These are phyloP conservation scores for Coemansia sp. DNA, from an alignment of 192 early-diverging fungal genomes.

Conservation along the genomic window DNA sequence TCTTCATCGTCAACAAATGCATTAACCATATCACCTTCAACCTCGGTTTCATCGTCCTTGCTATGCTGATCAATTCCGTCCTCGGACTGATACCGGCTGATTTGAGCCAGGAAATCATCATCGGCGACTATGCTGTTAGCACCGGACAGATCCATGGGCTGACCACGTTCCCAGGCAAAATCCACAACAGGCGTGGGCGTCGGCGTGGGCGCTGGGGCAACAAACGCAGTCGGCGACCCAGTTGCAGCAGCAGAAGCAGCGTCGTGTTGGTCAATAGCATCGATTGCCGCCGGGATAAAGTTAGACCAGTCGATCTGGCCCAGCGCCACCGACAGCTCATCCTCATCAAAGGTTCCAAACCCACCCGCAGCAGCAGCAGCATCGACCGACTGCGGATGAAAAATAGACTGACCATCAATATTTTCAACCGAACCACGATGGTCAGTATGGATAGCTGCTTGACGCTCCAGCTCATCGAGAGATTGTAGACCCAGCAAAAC, in stretches of 20 bases:
- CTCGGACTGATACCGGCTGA: too few relatives aligned
- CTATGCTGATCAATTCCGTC: not conserved
- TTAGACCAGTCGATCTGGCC: constrained; percentile 44
- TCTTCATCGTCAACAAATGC: not conserved
- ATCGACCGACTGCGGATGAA: not conserved
- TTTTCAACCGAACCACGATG: not conserved
- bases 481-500: constrained; percentile 38
- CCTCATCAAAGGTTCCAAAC: constrained; percentile 34
- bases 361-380: not conserved
- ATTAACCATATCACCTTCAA: not conserved
- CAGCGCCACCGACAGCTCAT: constrained; percentile 46
- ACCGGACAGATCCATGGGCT: too few relatives aligned
- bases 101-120: too few relatives aligned
- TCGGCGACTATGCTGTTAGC: too few relatives aligned
- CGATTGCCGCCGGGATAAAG: constrained; percentile 1
- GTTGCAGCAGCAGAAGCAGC: not conserved
- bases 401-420: too few relatives aligned
- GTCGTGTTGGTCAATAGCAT: not conserved
- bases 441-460: constrained; percentile 19
- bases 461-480: constrained; percentile 46
- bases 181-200: constrained; percentile 17
- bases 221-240: not conserved
- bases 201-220: constrained; percentile 22
- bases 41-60: not conserved
- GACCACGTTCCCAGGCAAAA: too few relatives aligned